Conservation (phyloP, 1,139 yeast species). For the Saccharomyces hybrid region DNA sequence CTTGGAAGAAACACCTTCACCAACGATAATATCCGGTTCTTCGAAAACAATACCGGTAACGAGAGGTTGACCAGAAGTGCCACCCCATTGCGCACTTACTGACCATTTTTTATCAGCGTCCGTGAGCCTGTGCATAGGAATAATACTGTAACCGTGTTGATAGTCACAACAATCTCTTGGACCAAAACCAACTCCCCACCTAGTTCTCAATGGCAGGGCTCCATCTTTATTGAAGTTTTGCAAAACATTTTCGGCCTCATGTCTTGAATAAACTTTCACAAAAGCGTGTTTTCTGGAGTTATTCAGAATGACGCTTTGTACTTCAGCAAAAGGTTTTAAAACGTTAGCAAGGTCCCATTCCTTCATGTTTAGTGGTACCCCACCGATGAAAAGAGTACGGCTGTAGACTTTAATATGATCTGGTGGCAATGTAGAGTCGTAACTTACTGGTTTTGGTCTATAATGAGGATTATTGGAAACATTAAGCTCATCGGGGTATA, state of each 20-base stretch:
- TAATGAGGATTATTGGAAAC: constrained; percentile 64
- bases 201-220: constrained; percentile 59
- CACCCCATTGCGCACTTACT: constrained; percentile 91
- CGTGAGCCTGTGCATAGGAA: constrained; percentile 79
- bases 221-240: constrained; percentile 49
- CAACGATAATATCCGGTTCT: constrained; percentile 96
- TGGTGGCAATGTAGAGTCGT: constrained; percentile 65
- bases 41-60: constrained; percentile 78
- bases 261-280: constrained; percentile 91
- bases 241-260: constrained; percentile 80
- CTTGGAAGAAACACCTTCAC: constrained; percentile 88
- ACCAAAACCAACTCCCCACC: constrained; percentile 99
- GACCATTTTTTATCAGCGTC: constrained; percentile 93
- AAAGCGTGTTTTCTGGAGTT: constrained; percentile 91
- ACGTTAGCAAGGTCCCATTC: constrained; percentile 60
- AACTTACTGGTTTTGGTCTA: constrained; percentile 62
- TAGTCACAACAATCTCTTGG: constrained; percentile 98
- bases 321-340: constrained; percentile 86
- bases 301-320: constrained; percentile 83
- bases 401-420: constrained; percentile 79
- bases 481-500: constrained; percentile 50
- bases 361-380: constrained; percentile 78
- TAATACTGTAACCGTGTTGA: constrained; percentile 79
- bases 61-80: constrained; percentile 87
- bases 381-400: constrained; percentile 89